Percentiles rank a stretch among this genome's conserved stretches.
Evolutionary conservation across 345 rosid genomes (phyloP).

Genomic region (Eucalyptus tenuipes): DNA sequence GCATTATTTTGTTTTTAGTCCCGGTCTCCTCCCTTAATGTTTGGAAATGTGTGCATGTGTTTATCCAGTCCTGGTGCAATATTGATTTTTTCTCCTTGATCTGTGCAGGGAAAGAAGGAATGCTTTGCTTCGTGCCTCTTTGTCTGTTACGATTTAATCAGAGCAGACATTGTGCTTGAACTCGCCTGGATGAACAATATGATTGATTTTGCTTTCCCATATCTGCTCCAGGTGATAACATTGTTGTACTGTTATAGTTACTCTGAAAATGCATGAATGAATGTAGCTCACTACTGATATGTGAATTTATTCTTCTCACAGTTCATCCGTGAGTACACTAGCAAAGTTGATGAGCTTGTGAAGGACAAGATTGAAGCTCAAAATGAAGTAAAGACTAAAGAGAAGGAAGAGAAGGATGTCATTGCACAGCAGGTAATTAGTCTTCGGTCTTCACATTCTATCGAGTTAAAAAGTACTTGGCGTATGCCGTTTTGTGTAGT

Average conservation of each 20-base stretch:
- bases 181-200: constrained; percentile 87
- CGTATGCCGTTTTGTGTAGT: not conserved
- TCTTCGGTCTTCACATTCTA: not conserved
- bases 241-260: not conserved
- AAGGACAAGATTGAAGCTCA: constrained; percentile 69
- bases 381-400: constrained; percentile 53
- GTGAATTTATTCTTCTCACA: constrained; percentile 3
- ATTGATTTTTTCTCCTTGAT: not conserved
- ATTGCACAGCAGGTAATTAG: constrained; percentile 67
- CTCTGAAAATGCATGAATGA: not conserved
- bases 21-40: not conserved
- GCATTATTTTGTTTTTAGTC: not conserved
- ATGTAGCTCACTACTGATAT: not conserved
- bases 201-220: constrained; percentile 87
- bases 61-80: not conserved
- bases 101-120: constrained; percentile 74
- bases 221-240: constrained; percentile 46
- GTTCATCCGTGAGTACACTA: constrained; percentile 73
- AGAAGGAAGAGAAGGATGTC: constrained; percentile 70
- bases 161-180: constrained; percentile 78
- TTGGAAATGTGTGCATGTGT: not conserved
- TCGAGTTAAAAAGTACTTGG: not conserved
- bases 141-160: constrained; percentile 82
- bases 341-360: constrained; percentile 73
- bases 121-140: constrained; percentile 91